phyloP scores from a whole-genome alignment of 2,329 filamentous ascomycete genomes.

The Pseudocercospora vitis region DNA sequence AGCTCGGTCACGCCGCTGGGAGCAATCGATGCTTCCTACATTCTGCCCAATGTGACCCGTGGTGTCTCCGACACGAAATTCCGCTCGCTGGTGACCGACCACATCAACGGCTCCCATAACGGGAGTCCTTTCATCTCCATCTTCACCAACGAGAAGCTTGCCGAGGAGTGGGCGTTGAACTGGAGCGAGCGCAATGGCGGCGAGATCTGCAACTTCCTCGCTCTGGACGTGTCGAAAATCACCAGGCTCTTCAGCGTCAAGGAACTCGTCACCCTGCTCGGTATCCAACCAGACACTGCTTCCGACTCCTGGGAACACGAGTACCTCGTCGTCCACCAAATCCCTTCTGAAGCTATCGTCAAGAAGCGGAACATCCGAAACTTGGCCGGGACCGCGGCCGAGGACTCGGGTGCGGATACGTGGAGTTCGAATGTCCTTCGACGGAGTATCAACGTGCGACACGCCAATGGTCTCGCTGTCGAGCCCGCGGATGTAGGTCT shows the following conservation, averaged over 20 bases:
- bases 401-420: constrained; percentile 1
- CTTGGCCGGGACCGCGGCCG: background rate
- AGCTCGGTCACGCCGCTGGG: constrained; percentile 14
- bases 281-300: background rate
- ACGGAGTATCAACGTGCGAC: background rate
- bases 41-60: constrained; percentile 15
- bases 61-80: constrained; percentile 15
- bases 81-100: constrained; percentile 15
- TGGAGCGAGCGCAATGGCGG: constrained; percentile 15
- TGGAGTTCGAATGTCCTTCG: constrained; percentile 4
- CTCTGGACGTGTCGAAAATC: constrained; percentile 19
- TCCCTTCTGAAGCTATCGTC: constrained; percentile 17
- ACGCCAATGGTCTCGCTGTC: constrained; percentile 5
- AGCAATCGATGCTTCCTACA: constrained; percentile 13
- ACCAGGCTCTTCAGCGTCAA: constrained; percentile 16
- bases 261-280: constrained; percentile 11
- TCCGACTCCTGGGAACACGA: constrained; percentile 15
- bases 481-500: constrained; percentile 1
- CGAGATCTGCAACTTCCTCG: constrained; percentile 4
- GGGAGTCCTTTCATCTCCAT: constrained; percentile 18
- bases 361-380: constrained; percentile 4
- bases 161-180: constrained; percentile 16
- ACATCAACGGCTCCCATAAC: constrained; percentile 15
- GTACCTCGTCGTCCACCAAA: constrained; percentile 18
- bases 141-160: constrained; percentile 13